Evolutionary conservation across 2,329 filamentous ascomycete species (phyloP).

Genomic region (Calonectria pauciramosa): DNA sequence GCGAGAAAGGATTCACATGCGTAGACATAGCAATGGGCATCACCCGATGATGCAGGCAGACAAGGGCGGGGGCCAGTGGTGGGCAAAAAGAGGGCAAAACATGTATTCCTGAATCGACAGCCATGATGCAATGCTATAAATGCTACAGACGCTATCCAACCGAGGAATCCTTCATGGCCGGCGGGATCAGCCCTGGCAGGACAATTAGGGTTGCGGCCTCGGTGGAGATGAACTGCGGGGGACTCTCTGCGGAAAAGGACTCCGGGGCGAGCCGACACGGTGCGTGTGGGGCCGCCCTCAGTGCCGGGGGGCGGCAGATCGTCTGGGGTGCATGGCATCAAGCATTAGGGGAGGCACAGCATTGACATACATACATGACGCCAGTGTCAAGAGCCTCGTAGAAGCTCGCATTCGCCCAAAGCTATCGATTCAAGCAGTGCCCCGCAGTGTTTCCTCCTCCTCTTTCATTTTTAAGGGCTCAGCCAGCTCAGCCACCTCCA

Average conservation of each 20-base stretch:
- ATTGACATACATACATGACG: slow-evolving; percentile 7
- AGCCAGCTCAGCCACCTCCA: neutral
- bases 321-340: slow-evolving; percentile 19
- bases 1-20: neutral
- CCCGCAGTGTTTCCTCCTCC: neutral
- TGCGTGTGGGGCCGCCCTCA: slow-evolving; percentile 14
- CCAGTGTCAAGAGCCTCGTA: neutral
- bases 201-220: slow-evolving; percentile 12
- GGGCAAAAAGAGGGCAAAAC: neutral
- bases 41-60: neutral
- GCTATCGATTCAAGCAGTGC: neutral
- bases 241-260: slow-evolving; percentile 4
- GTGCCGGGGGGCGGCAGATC: slow-evolving; percentile 4
- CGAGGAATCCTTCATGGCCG: neutral
- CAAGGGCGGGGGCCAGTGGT: neutral
- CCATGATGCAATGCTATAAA: neutral
- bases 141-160: neutral
- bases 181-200: slow-evolving; percentile 12
- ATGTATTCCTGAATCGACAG: neutral
- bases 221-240: slow-evolving; percentile 16
- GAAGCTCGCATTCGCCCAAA: neutral
- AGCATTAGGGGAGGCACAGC: slow-evolving; percentile 7
- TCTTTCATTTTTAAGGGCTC: neutral
- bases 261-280: slow-evolving; percentile 17
- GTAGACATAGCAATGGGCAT: neutral